Percentiles rank a stretch among this genome's conserved stretches.
These are phyloP conservation scores for Salvia splendens DNA, from an alignment of 257 asterid genomes.

Conservation along the genomic window DNA sequence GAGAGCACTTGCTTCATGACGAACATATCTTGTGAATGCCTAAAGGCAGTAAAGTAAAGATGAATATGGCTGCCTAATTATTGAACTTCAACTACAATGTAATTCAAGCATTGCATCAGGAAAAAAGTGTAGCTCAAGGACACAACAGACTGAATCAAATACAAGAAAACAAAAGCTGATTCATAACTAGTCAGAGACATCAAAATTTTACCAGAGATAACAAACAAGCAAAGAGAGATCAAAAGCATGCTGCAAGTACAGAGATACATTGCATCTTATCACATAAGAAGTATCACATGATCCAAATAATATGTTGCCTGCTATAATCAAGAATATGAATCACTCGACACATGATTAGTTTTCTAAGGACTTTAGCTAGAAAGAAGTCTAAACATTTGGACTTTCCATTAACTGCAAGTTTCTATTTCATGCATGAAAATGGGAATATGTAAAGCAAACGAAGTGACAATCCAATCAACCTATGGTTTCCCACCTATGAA, in stretches of 20 bases:
- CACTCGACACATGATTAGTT: not conserved
- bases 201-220: too few species aligned
- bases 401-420: not conserved
- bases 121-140: constrained; percentile 16
- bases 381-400: too few species aligned
- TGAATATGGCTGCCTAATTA: constrained; percentile 20
- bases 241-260: not conserved
- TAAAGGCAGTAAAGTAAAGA: constrained; percentile 34
- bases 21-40: constrained; percentile 87
- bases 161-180: not conserved
- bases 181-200: not conserved
- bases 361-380: too few species aligned
- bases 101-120: constrained; percentile 10
- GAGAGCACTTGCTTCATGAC: constrained; percentile 67
- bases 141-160: not conserved
- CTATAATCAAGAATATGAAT: not conserved
- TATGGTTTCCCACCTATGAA: not conserved
- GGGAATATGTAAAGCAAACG: not conserved
- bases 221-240: not conserved
- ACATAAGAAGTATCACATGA: not conserved
- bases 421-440: not conserved
- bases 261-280: constrained; percentile 8
- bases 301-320: not conserved
- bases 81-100: constrained; percentile 8
- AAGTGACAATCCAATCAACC: not conserved